Percentiles rank a stretch among this genome's conserved stretches.
Evolutionary conservation across 768 basidiomycete species (phyloP).

Genomic region (Dentipellis fragilis): DNA sequence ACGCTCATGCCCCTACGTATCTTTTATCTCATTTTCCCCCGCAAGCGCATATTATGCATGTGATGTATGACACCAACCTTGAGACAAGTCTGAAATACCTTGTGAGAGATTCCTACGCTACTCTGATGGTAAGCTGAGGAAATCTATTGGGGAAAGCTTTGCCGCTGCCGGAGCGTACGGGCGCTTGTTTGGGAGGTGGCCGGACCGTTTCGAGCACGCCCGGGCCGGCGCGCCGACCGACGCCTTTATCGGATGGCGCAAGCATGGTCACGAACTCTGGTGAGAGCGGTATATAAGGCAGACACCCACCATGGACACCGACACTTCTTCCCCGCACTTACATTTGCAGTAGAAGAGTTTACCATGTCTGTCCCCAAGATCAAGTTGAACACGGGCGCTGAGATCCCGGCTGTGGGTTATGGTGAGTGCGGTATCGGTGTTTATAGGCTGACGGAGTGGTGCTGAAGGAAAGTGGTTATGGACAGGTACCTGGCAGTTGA

Average conservation of each 20-base stretch:
- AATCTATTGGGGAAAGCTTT: background rate
- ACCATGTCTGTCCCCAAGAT: background rate
- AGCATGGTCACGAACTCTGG: background rate
- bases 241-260: background rate
- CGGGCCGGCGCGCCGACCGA: background rate
- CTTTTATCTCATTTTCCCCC: slow-evolving; percentile 5
- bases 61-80: slow-evolving; percentile 5
- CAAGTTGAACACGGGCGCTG: slow-evolving; percentile 1
- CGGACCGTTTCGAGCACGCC: background rate
- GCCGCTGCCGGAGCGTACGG: too few species aligned
- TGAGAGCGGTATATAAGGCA: background rate
- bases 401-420: slow-evolving; percentile 3
- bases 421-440: background rate
- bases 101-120: background rate
- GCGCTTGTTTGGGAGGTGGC: background rate
- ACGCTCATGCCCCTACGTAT: slow-evolving; percentile 7
- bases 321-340: too few species aligned
- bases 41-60: slow-evolving; percentile 3
- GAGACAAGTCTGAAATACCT: background rate
- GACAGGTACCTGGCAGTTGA: slow-evolving; percentile 77
- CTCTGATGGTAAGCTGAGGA: background rate
- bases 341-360: too few species aligned
- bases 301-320: background rate
- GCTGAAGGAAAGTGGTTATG: background rate
- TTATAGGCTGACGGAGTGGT: background rate